phyloP scores from a whole-genome alignment of 495 filamentous ascomycete species.

The Penicillium roqueforti region DNA sequence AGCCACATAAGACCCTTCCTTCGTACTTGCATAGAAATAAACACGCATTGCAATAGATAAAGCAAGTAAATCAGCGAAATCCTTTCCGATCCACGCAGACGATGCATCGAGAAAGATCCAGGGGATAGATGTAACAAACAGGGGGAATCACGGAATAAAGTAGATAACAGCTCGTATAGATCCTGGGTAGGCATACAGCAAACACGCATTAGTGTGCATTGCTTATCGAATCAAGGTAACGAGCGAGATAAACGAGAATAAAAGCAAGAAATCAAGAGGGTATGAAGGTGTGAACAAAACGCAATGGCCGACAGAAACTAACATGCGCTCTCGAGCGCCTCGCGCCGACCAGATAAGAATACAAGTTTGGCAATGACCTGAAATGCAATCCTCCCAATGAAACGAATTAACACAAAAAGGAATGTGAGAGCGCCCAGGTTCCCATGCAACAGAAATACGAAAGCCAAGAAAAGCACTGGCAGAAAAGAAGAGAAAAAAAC shows the following conservation, averaged over 20 bases:
- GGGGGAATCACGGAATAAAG: slow-evolving; percentile 29
- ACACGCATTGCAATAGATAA: slow-evolving; percentile 18
- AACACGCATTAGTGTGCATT: slow-evolving; percentile 8
- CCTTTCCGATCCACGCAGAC: slow-evolving; percentile 28
- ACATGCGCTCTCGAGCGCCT: slow-evolving; percentile 22
- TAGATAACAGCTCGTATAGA: slow-evolving; percentile 9
- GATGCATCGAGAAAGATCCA: slow-evolving; percentile 25
- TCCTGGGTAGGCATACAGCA: slow-evolving; percentile 1
- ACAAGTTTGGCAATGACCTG: slow-evolving; percentile 33
- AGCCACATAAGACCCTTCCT: slow-evolving; percentile 17
- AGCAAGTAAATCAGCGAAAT: slow-evolving; percentile 22
- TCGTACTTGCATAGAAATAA: slow-evolving; percentile 17
- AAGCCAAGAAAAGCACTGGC: slow-evolving; percentile 10
- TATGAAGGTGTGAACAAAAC: slow-evolving; percentile 30
- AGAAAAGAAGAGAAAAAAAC: slow-evolving; percentile 11
- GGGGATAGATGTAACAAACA: slow-evolving; percentile 19
- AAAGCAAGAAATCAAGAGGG: slow-evolving; percentile 22
- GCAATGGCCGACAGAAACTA: slow-evolving; percentile 30
- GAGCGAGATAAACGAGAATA: slow-evolving; percentile 13
- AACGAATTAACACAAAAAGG: slow-evolving; percentile 17
- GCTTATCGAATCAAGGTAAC: slow-evolving; percentile 2
- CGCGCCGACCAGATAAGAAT: slow-evolving; percentile 29
- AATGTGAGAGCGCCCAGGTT: slow-evolving; percentile 38
- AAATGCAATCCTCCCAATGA: slow-evolving; percentile 38
- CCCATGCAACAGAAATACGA: slow-evolving; percentile 30